A percentile compares a stretch with the other conserved stretches of the same genome.
Conservation (phyloP, 164 flowering plant species). For the Magnolia kwangsiensis region DNA sequence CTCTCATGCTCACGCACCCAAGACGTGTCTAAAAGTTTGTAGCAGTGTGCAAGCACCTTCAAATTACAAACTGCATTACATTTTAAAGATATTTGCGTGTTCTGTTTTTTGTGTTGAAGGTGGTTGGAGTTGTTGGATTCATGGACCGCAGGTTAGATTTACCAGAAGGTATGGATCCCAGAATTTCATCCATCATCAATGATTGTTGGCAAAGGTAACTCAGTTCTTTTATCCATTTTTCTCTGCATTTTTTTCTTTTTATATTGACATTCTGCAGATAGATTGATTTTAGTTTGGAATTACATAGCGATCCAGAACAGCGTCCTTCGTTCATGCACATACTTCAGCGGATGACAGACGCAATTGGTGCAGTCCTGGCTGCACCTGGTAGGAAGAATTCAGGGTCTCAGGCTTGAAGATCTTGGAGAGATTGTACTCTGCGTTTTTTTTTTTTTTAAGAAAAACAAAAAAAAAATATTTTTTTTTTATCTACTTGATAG, state of each 20-base stretch:
- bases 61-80: no score
- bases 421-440: not conserved
- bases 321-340: conserved; percentile 76
- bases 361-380: conserved; percentile 21
- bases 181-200: conserved; percentile 49
- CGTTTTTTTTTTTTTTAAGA: no score
- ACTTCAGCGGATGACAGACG: conserved; percentile 36
- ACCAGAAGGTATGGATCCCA: conserved; percentile 72
- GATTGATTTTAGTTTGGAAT: not conserved
- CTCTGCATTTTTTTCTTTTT: not conserved
- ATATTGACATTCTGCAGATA: not conserved
- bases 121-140: conserved; percentile 87
- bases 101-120: conserved; percentile 31
- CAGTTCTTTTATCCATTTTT: not conserved
- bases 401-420: not conserved
- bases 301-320: conserved; percentile 46
- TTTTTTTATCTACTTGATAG: no score
- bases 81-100: no score
- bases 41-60: no score
- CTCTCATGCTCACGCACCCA: no score
- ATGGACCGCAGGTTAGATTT: conserved; percentile 78
- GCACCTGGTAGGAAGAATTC: conserved; percentile 8
- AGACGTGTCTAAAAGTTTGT: no score
- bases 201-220: conserved; percentile 81
- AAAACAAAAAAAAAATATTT: no score